Evolutionary conservation across 345 rosid genomes (phyloP).

Genomic region (Eutrema heterophyllum): DNA sequence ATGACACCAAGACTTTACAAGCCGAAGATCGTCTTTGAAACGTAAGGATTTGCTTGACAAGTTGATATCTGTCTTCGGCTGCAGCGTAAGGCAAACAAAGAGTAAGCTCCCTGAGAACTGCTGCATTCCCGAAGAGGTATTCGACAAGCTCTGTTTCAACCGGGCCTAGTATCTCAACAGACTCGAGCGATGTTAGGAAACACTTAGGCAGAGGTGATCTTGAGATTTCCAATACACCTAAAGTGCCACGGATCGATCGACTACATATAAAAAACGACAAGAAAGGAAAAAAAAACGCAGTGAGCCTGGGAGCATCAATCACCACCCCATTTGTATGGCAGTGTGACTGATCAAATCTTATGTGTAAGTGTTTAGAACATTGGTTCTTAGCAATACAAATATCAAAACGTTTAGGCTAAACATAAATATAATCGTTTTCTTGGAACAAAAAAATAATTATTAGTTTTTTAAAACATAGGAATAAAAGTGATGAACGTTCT

Average conservation of each 20-base stretch:
- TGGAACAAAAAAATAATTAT: too few species aligned
- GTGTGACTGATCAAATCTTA: too few species aligned
- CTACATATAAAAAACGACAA: neutral
- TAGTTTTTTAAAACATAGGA: too few species aligned
- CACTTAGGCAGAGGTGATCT: neutral
- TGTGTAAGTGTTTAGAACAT: too few species aligned
- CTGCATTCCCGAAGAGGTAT: neutral
- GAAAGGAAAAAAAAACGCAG: neutral
- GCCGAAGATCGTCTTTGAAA: too few species aligned
- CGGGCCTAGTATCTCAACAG: neutral
- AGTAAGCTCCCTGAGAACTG: neutral
- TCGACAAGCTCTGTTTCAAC: neutral
- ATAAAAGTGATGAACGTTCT: too few species aligned
- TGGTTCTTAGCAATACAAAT: neutral
- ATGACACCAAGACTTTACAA: too few species aligned
- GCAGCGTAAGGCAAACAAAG: rapidly evolving
- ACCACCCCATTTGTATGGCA: too few species aligned
- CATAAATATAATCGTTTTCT: too few species aligned
- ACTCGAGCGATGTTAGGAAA: neutral
- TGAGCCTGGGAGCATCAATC: too few species aligned
- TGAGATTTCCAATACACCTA: neutral
- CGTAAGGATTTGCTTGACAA: neutral
- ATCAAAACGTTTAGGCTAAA: too few species aligned
- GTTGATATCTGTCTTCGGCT: neutral
- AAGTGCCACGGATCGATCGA: too few species aligned